A percentile compares a stretch with the other conserved stretches of the same genome.
phyloP scores from a whole-genome alignment of 148 eudicot genomes.

The Amaranthus hypochondriacus region DNA sequence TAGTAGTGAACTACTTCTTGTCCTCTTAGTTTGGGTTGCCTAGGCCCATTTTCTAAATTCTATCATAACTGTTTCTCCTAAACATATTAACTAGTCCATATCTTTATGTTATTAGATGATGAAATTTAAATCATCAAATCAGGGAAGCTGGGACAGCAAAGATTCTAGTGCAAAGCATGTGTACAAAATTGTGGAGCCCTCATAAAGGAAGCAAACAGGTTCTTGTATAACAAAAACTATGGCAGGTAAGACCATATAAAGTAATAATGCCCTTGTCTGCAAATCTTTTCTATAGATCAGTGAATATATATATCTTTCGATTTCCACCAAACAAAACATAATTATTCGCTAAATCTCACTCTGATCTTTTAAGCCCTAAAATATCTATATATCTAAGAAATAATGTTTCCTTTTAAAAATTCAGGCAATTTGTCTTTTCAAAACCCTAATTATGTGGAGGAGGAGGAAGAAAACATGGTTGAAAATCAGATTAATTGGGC shows the following conservation, averaged over 20 bases:
- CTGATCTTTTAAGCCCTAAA: not conserved
- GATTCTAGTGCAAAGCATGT: conserved; percentile 9
- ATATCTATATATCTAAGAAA: not conserved
- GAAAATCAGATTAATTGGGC: conserved; percentile 15
- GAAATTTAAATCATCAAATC: conserved; percentile 11
- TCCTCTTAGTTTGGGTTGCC: too few relatives aligned
- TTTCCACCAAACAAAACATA: not conserved
- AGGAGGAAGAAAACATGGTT: conserved; percentile 2
- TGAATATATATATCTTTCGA: not conserved
- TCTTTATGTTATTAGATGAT: conserved; percentile 1
- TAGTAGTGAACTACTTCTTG: too few relatives aligned
- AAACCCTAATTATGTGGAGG: conserved; percentile 13
- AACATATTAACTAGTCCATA: not conserved
- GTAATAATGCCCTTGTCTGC: not conserved
- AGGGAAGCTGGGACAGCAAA: conserved; percentile 11
- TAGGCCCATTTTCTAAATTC: too few relatives aligned
- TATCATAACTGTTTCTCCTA: too few relatives aligned
- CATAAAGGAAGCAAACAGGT: not conserved
- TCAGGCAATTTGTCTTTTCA: conserved; percentile 17
- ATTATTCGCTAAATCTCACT: not conserved
- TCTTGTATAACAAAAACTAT: not conserved
- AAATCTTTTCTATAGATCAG: not conserved
- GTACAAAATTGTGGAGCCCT: conserved; percentile 11
- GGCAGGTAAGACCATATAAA: not conserved
- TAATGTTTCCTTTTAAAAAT: conserved; percentile 22